Base-by-base conservation (phyloP, 495 filamentous ascomycete species). In the Penicillium manginii region DNA sequence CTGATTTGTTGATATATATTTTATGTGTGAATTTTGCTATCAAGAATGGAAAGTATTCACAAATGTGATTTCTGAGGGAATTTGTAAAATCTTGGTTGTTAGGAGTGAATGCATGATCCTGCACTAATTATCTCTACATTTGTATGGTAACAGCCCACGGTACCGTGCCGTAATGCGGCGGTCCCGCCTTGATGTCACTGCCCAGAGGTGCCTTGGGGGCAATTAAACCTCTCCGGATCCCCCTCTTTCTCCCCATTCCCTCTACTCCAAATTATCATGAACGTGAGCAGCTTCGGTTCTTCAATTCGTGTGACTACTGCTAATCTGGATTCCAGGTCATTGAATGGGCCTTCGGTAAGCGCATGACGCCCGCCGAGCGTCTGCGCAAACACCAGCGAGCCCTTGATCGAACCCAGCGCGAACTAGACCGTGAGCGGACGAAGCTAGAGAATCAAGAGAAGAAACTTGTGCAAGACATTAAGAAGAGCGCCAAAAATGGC, bases 391-490 rank as follows among this genome's bases (percentile, higher is more conserved):
- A 98, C 73, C 93, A 97, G 75, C 83, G 96, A 62, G 91, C 96
- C 53, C 87, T 98, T 52, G 93, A 98, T 76, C 96, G 97, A 74
- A 96, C 94, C 9, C 93, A 97, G 66, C 88, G 94, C 53, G 94
- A 98, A 77, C 82, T 98, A 18, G 96, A 98, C 64, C 86, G 96
- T 46, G 92, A 97, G 71, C 85, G 93, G 42, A 84, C 90, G 43
- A 98, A 98, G 78, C 83, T 98, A 7, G 96, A 98, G 73, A 93
- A 96, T 55, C 94, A 98, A 64, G 94, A 98, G 81, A 98, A 97
- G 85, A 96, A 96, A 69, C 82, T 98, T 15, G 86, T 98, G 12
- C 79, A 86, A 56, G 92, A 97, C 69, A 98, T 98, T 76, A 97
- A 96, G 79, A 93, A 96, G 81, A 96, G 91, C 63, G 94, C 94